A percentile compares a stretch with the other conserved stretches of the same genome.
These are phyloP conservation scores for Aspergillus piperis DNA, from an alignment of 2,329 filamentous ascomycete species.

Conservation along the genomic window DNA sequence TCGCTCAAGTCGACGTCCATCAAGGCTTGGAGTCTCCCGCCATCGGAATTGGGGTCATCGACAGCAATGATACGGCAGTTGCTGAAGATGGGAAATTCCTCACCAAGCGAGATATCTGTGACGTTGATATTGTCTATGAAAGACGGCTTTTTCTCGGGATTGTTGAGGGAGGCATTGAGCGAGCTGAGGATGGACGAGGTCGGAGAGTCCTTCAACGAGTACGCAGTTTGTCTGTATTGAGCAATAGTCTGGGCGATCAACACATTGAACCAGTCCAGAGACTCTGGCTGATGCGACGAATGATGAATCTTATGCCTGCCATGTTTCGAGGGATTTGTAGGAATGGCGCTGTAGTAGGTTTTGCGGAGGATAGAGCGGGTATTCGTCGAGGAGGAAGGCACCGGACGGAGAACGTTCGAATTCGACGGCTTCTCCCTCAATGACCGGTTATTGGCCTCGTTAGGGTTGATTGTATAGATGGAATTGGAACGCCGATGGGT, in stretches of 20 bases:
- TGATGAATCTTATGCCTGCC: slow-evolving; percentile 46
- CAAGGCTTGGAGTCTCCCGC: slow-evolving; percentile 80
- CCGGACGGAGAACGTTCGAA: slow-evolving; percentile 71
- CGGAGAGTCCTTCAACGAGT: slow-evolving; percentile 70
- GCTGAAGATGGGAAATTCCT: slow-evolving; percentile 98
- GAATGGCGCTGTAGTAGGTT: slow-evolving; percentile 81
- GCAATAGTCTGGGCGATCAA: slow-evolving; percentile 94
- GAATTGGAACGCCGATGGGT: slow-evolving; percentile 75
- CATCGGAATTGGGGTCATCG: slow-evolving; percentile 56
- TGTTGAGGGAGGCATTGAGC: slow-evolving; percentile 82
- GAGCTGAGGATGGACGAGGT: slow-evolving; percentile 71
- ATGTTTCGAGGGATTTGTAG: slow-evolving; percentile 44
- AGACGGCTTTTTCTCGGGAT: slow-evolving; percentile 80
- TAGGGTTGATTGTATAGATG: slow-evolving; percentile 48
- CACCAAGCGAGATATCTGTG: slow-evolving; percentile 88
- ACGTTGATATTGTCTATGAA: slow-evolving; percentile 93
- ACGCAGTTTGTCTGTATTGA: slow-evolving; percentile 88
- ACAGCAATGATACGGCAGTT: slow-evolving; percentile 96
- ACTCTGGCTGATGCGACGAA: slow-evolving; percentile 91
- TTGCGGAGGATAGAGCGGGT: slow-evolving; percentile 80
- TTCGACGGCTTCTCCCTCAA: slow-evolving; percentile 52
- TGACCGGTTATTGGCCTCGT: slow-evolving; percentile 47
- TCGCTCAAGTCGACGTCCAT: slow-evolving; percentile 96
- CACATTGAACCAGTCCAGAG: slow-evolving; percentile 98
- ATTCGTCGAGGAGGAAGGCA: slow-evolving; percentile 79